phyloP scores from a whole-genome alignment of 306 rosid species.

The Cucurbita pepo region DNA sequence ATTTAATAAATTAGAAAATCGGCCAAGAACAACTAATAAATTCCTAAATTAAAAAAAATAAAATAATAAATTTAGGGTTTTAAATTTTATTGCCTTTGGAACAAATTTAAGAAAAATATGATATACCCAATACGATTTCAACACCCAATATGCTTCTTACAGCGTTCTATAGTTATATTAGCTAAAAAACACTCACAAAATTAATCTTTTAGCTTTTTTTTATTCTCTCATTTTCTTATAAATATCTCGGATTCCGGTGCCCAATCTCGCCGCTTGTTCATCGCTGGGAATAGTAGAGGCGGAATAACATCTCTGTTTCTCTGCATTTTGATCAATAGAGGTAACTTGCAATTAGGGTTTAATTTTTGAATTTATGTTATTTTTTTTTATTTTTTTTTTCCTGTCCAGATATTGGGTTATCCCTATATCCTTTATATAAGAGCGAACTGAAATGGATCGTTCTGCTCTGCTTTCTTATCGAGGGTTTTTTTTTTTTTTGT shows the following conservation, averaged over 20 bases:
- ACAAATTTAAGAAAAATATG: neutral
- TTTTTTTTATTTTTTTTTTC: constrained; percentile 13
- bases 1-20: too few species aligned
- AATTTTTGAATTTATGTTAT: neutral
- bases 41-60: too few species aligned
- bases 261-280: neutral
- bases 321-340: constrained; percentile 16
- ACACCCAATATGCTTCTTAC: neutral
- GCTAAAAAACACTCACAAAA: too few species aligned
- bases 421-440: constrained; percentile 17
- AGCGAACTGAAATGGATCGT: constrained; percentile 3
- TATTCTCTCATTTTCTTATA: neutral
- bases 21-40: too few species aligned
- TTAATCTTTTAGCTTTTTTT: neutral
- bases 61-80: too few species aligned
- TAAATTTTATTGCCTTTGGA: too few species aligned
- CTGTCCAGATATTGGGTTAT: constrained; percentile 32
- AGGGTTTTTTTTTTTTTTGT: constrained; percentile 4
- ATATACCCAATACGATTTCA: neutral
- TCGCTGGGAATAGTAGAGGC: neutral
- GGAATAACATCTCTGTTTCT: neutral
- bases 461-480: neutral
- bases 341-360: neutral
- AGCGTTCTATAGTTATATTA: neutral
- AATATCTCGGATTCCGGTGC: neutral